A percentile compares a stretch with the other conserved stretches of the same genome.
These are phyloP conservation scores for Pseudopithomyces chartarum DNA, from an alignment of 2,329 filamentous ascomycete species.

Conservation along the genomic window DNA sequence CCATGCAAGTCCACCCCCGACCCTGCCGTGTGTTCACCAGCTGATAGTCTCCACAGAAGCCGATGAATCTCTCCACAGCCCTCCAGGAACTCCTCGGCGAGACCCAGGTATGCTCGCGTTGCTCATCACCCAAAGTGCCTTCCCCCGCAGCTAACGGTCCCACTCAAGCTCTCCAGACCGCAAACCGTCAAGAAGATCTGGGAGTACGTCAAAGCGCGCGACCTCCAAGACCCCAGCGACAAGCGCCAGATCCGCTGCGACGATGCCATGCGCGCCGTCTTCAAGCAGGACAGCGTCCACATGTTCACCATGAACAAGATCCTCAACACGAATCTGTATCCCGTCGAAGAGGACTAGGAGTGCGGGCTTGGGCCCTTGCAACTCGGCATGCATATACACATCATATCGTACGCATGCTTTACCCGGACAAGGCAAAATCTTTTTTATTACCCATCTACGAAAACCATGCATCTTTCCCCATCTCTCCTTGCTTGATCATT, in stretches of 20 bases:
- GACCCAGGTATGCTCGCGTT: conserved; percentile 59
- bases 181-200: conserved; percentile 97
- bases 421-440: neutral
- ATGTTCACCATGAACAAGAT: conserved; percentile 99
- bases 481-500: neutral
- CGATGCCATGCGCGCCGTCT: conserved; percentile 86
- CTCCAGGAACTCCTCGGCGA: conserved; percentile 74
- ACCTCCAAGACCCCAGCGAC: conserved; percentile 88
- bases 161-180: conserved; percentile 79
- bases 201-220: conserved; percentile 88
- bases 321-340: conserved; percentile 86
- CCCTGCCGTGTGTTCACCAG: neutral
- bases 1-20: conserved; percentile 61
- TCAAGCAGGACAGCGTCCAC: conserved; percentile 87
- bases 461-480: neutral
- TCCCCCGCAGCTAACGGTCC: conserved; percentile 9
- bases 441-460: neutral
- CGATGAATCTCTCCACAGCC: conserved; percentile 73
- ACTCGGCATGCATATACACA: neutral
- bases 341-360: conserved; percentile 66
- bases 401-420: neutral
- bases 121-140: neutral
- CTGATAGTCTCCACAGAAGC: conserved; percentile 60
- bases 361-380: too few relatives aligned
- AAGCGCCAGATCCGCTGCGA: conserved; percentile 94